Evolutionary conservation across 257 asterid species (phyloP).

Genomic region (Rehmannia glutinosa): DNA sequence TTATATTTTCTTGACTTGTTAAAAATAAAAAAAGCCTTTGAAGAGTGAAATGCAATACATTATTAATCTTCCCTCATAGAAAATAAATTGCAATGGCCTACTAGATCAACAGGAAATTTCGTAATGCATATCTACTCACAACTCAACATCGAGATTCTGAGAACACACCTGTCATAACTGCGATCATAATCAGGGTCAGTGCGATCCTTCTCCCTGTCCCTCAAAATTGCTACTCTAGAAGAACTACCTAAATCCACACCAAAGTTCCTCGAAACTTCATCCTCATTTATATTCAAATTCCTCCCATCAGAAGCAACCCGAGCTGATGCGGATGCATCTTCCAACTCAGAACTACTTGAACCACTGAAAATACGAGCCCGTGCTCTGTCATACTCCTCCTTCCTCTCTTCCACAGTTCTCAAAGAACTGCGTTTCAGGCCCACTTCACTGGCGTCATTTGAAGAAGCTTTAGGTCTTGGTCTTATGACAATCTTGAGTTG

Average conservation of each 20-base stretch:
- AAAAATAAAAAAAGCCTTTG: too few species aligned
- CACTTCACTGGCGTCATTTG: conserved; percentile 35
- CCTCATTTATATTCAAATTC: conserved; percentile 42
- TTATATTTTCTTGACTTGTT: too few species aligned
- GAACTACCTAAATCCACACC: conserved; percentile 45
- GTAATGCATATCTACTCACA: background rate
- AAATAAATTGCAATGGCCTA: background rate
- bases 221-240: conserved; percentile 84
- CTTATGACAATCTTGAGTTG: conserved; percentile 62
- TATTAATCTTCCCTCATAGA: background rate
- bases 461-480: conserved; percentile 63
- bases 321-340: conserved; percentile 33
- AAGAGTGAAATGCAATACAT: background rate
- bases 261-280: conserved; percentile 43
- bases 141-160: background rate
- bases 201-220: conserved; percentile 96
- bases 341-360: conserved; percentile 47
- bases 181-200: conserved; percentile 96
- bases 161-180: conserved; percentile 71
- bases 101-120: background rate
- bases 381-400: conserved; percentile 95
- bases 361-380: conserved; percentile 90
- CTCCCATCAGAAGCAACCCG: conserved; percentile 42
- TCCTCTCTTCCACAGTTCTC: conserved; percentile 93
- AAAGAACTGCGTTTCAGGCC: conserved; percentile 55